Base-by-base conservation (phyloP, 1,139 yeast genomes). In the Candida smagusa region DNA sequence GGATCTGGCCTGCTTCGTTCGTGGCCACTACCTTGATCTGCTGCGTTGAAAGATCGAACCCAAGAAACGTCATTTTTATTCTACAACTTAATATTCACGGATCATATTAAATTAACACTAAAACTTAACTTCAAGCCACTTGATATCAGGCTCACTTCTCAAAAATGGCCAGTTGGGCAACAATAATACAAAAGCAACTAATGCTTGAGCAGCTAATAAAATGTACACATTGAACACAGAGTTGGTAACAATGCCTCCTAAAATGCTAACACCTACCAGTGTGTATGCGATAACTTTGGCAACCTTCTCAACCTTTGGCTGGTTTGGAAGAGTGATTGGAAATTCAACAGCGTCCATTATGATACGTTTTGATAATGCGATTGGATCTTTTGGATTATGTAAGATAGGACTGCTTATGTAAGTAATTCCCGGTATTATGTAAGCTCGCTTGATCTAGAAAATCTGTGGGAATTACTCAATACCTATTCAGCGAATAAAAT, bases 21-120 rank as follows among this genome's bases (percentile, higher is more conserved):
- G 87, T 78, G 22, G 83, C 81, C 30, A 88, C 74, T 34, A 86
- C 77, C 59, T 89, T 89, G 52, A 89, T 65, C 56, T 88, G 96
- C 58, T 89, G 97, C 12, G 97, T 89, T 2, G 96, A 87, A 30
- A 89, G 70, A 58, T 89, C 97, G 52, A 88, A 78, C 1, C 97
- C 97, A 43, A 85, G 62, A 50, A 63, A 81, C 36, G 74, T 37
- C 28, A 28, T 31, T 16, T 16, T 16, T 16, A 16, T 16, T 16
- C 5, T 16, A 16, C 19, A 16, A 16, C 19, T 16, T 5, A 16
- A 16, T 16, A 16, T 16, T 16, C 19, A 16, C 19, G 19, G 3
- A 16, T 16, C 3, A 16, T 16, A 16, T 16, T 16, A 16, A 16
- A 16, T 5, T 16, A 16, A 27, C 3, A 7, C 29, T 27, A 27